Conservation (phyloP, 2,329 filamentous ascomycete genomes). For the Paramyrothecium sp. region DNA sequence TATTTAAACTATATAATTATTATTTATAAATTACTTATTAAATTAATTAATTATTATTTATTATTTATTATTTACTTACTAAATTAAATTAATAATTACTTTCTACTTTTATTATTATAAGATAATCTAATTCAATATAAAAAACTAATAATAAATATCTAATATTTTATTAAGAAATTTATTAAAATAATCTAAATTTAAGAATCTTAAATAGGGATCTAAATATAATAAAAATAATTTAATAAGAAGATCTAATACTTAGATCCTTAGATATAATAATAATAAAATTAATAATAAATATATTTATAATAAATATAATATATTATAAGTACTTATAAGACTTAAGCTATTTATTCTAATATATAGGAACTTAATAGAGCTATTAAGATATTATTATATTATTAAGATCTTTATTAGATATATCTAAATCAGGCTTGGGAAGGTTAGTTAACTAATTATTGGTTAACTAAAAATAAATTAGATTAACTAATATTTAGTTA, state of each 20-base stretch:
- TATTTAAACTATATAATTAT: background rate
- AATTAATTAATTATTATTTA: background rate
- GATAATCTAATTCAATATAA: slow-evolving; percentile 6
- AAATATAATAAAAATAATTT: too few species aligned
- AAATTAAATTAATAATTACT: background rate
- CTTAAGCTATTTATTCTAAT: too few species aligned
- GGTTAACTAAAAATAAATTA: too few species aligned
- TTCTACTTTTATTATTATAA: background rate
- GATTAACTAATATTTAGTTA: too few species aligned
- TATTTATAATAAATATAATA: background rate
- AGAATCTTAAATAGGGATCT: too few species aligned
- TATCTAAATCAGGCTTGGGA: too few species aligned
- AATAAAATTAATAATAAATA: background rate
- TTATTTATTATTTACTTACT: background rate
- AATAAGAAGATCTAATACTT: too few species aligned
- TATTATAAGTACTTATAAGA: background rate
- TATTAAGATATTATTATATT: too few species aligned
- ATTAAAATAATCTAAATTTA: background rate
- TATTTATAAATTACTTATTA: background rate
- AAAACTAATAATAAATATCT: background rate
- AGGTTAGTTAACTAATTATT: too few species aligned
- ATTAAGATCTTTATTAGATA: too few species aligned
- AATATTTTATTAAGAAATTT: background rate
- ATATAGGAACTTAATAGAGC: too few species aligned
- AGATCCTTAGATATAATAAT: background rate